A percentile compares a stretch with the other conserved stretches of the same genome.
phyloP scores from a whole-genome alignment of 176 grass and related monocot species.

The Pontederia paniculata region DNA sequence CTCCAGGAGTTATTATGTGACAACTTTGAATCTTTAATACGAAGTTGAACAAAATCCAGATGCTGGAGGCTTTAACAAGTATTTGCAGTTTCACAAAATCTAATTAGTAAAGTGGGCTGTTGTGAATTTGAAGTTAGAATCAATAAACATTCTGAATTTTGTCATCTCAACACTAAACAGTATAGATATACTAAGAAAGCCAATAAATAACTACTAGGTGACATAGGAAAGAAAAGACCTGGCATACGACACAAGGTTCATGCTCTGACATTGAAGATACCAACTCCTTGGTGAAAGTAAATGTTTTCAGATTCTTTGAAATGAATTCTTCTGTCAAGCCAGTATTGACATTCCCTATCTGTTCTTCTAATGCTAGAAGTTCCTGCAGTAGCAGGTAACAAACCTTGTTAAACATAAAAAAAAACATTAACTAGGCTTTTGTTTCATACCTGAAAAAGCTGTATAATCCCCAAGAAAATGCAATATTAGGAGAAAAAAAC shows the following conservation, averaged over 20 bases:
- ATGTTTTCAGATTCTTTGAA: slow-evolving; percentile 31
- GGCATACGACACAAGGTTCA: slow-evolving; percentile 60
- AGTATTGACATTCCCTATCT: slow-evolving; percentile 47
- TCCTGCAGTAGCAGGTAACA: slow-evolving; percentile 27
- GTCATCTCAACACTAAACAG: neutral
- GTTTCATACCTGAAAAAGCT: slow-evolving; percentile 2
- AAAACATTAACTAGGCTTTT: neutral
- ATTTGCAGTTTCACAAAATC: too few relatives aligned
- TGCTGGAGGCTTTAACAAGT: too few relatives aligned
- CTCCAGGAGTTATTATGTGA: too few relatives aligned
- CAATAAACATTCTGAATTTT: too few relatives aligned
- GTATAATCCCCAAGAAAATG: neutral
- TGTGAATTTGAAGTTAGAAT: too few relatives aligned
- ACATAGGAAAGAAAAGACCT: slow-evolving; percentile 31
- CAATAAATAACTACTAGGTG: neutral
- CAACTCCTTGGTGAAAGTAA: slow-evolving; percentile 7
- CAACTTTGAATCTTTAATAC: too few relatives aligned
- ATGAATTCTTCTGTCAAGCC: slow-evolving; percentile 52
- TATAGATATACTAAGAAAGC: neutral
- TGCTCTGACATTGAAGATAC: slow-evolving; percentile 27
- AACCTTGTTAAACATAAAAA: neutral
- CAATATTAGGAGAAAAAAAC: neutral
- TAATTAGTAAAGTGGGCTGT: too few relatives aligned
- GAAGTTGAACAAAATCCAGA: too few relatives aligned
- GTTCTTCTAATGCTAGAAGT: slow-evolving; percentile 56